phyloP scores from a whole-genome alignment of 2,329 filamentous ascomycete species.

The Ceratocystis diversiconidia region DNA sequence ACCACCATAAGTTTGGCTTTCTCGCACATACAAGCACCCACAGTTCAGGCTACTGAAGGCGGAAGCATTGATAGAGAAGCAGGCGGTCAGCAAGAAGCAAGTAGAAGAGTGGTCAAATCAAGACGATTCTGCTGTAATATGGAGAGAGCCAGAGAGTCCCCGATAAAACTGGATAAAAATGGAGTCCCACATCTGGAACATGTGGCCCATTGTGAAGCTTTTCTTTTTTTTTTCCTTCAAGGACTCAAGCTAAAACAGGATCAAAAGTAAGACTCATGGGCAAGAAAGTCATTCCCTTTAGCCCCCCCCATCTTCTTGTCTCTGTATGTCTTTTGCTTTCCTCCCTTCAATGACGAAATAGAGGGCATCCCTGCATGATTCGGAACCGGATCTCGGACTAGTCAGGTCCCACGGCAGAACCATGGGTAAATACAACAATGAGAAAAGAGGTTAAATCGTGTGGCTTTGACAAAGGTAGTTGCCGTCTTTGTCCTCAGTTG shows the following conservation, averaged over 20 bases:
- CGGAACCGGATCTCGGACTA: not conserved
- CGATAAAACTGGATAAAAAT: not conserved
- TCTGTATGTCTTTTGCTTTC: not conserved
- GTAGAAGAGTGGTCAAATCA: too few relatives aligned
- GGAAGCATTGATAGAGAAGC: not conserved
- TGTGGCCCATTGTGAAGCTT: not conserved
- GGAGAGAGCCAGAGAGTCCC: too few relatives aligned
- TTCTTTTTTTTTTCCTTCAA: not conserved
- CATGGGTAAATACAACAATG: not conserved
- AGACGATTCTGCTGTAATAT: too few relatives aligned
- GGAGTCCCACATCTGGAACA: not conserved
- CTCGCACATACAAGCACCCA: not conserved
- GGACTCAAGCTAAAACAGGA: not conserved
- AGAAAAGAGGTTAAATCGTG: too few relatives aligned
- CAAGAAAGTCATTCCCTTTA: not conserved
- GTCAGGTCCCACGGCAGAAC: not conserved
- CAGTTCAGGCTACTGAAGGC: not conserved
- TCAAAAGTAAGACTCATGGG: not conserved
- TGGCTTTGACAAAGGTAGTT: too few relatives aligned
- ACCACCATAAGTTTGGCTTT: not conserved
- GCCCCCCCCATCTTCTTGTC: not conserved
- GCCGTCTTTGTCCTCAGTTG: too few relatives aligned
- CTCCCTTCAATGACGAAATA: constrained; percentile 7
- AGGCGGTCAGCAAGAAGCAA: not conserved
- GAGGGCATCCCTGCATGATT: not conserved